Evolutionary conservation across 1,284 basidiomycete species (phyloP), one percentile per base, ranked within the genome.

Genomic region (Fistulina hepatica): DNA sequence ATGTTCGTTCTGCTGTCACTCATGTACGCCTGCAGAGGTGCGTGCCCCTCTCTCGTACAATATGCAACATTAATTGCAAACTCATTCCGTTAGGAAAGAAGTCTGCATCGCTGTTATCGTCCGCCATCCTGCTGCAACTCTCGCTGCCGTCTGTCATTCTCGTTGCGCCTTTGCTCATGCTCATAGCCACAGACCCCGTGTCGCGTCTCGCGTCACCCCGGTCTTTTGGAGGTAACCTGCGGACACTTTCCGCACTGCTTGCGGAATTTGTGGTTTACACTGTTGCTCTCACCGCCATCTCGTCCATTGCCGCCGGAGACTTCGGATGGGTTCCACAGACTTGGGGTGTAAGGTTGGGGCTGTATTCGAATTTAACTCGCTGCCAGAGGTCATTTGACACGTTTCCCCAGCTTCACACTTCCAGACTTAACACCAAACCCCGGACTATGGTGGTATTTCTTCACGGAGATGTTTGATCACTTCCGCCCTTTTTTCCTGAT

Each of bases 391-490:
- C 7, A 36, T 33, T 30, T 40, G 37, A 42, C 24, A 34, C 22
- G n/a, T 30, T 28, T 12, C 25, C 25, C 23, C 46, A 88, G 82
- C 28, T 49, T 85, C 16, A 73, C 67, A 4, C 73, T 92, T 6
- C 81, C 82, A 3, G 91, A 94, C 55, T 60, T 97, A 39, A 90
- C 89, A 5, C 95, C 95, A 0, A 97, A 94, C 51, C 77, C 89
- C 6, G 94, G 94, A 3, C 63, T 97, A 25, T 92, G 89, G 81
- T 98, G 95, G 95, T 98, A 98, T 61, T 97, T 97, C 63, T 97
- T 97, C 62, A 97, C 92, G 10, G 93, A 98, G 57, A 97, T 97
- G 82, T 99, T 99, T 51, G 92, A 97, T 53, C 88, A 98, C 58
- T 99, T 97, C 65, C 70, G 93, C 21, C 73, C 81, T 3, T 97